phyloP scores from a whole-genome alignment of 2,329 filamentous ascomycete genomes.

The Xylariales sp. region DNA sequence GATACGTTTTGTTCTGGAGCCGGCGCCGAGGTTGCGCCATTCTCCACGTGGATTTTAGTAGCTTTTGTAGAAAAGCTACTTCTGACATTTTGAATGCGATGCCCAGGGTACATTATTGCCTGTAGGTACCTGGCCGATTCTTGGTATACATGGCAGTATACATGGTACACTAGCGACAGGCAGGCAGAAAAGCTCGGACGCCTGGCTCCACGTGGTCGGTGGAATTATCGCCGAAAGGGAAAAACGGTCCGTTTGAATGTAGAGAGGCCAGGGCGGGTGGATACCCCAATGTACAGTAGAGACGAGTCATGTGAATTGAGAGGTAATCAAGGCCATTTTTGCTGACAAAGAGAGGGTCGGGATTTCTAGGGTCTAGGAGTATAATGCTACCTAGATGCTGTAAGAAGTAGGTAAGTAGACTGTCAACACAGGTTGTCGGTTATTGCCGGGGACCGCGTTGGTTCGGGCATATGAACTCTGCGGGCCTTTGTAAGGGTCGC shows the following conservation, averaged over 20 bases:
- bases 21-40: conserved; percentile 31
- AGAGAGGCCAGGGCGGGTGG: not conserved
- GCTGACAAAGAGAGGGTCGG: no score
- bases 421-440: no score
- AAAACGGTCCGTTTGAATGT: conserved; percentile 26
- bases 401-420: no score
- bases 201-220: conserved; percentile 20
- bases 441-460: conserved; percentile 5
- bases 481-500: not conserved
- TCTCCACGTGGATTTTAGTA: conserved; percentile 13
- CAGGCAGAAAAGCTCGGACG: not conserved
- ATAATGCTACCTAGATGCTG: no score
- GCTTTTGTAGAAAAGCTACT: not conserved
- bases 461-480: not conserved
- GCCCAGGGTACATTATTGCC: not conserved
- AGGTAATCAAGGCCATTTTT: no score
- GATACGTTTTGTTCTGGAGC: conserved; percentile 2
- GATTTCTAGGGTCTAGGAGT: no score
- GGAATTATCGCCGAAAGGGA: conserved; percentile 17
- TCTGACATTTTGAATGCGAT: conserved; percentile 7
- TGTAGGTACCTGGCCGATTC: conserved; percentile 3
- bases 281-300: conserved; percentile 8
- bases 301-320: conserved; percentile 13
- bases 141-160: not conserved
- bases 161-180: not conserved